A percentile compares a stretch with the other conserved stretches of the same genome.
phyloP scores from a whole-genome alignment of 1,284 basidiomycete genomes.

The Golubevia sp. region DNA sequence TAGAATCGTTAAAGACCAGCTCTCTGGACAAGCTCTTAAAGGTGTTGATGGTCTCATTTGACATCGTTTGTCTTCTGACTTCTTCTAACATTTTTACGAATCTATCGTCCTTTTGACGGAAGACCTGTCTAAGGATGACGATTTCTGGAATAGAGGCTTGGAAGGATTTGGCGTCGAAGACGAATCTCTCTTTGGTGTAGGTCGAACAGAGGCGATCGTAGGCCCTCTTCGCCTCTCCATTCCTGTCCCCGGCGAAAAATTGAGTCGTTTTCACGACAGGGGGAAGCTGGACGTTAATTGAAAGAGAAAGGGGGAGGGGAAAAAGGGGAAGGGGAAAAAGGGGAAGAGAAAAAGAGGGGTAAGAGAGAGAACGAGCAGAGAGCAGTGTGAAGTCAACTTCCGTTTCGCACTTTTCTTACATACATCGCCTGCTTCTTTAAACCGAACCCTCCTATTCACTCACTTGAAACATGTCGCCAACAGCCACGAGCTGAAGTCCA shows the following conservation, averaged over 20 bases:
- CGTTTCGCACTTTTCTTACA: too few species aligned
- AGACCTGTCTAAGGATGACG: constrained; percentile 55
- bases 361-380: too few species aligned
- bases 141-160: constrained; percentile 35
- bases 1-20: not conserved
- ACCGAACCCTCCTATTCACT: too few species aligned
- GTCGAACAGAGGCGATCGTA: not conserved
- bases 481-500: constrained; percentile 54
- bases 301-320: too few species aligned
- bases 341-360: too few species aligned
- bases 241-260: too few species aligned
- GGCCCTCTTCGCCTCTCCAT: not conserved
- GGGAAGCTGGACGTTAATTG: too few species aligned
- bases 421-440: too few species aligned
- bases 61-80: not conserved
- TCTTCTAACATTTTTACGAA: constrained; percentile 45
- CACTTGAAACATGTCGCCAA: constrained; percentile 61
- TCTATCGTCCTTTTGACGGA: constrained; percentile 53
- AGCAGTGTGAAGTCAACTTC: too few species aligned
- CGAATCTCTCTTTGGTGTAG: not conserved
- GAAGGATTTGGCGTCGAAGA: constrained; percentile 54
- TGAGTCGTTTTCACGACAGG: constrained; percentile 32
- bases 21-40: not conserved
- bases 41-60: not conserved
- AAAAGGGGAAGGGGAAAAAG: too few species aligned